Base-by-base conservation (phyloP, 1,284 basidiomycete genomes). In the Fomitopsis pinicola region DNA sequence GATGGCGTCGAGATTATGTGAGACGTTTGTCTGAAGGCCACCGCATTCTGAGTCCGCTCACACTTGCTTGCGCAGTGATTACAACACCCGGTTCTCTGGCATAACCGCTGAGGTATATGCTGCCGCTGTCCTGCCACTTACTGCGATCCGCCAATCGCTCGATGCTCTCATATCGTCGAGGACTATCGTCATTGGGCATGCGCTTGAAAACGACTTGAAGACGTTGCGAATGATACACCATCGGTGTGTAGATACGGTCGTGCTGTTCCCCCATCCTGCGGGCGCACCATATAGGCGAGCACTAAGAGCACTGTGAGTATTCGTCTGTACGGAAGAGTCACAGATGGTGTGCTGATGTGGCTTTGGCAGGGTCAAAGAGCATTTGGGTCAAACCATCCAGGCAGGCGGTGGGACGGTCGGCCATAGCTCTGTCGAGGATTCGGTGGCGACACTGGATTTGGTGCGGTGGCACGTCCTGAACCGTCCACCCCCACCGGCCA, bases 41-140 rank as follows among this genome's bases (percentile, higher is more conserved):
- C 5, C 15, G 5, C 45, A 6, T 42, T 60, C 53, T 48, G 42
- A 60, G 12, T 4, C 3, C 12, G 14, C 26, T 50, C 4, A 50
- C 48, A n/a, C 48, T 50, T 50, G 28, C 48, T 30, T n/a, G 28
- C 28, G 48, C 67, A 95, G 94, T 61, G 95, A 97, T 72, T 88
- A 87, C 69, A 96, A 95, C 69, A 94, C 94, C 6, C 85, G 92
- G 30, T 98, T 96, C 71, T 96, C 94, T 7, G 95, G 95, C 14
- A 84, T 98, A 56, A 88, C 82, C 0, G 72, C 80, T 26, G 84
- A 88, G 59, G 79, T 82, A 14, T 79, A 91, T 62, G 73, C 76
- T 2, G 73, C 76, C 22, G 81, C 79, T 14, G 91, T 92, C 0
- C 72, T 82, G 0, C 81, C 91, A 35, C 81, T 97, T 1, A 70